Evolutionary conservation across 2,329 filamentous ascomycete genomes (phyloP).

Genomic region (Fusarium sp.): DNA sequence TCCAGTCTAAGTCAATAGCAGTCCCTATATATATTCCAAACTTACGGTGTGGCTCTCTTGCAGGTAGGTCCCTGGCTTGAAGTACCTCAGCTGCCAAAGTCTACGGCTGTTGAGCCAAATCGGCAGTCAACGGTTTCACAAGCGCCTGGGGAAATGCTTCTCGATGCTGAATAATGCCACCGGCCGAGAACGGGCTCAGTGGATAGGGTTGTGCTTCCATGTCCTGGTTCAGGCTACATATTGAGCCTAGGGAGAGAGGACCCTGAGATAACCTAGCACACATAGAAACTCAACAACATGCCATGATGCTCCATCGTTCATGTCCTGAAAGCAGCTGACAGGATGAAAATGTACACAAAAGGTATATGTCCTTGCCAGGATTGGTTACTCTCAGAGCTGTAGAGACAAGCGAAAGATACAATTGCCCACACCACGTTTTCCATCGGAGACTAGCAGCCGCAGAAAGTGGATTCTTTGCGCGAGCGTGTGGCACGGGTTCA

Average conservation of each 20-base stretch:
- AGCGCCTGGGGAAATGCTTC: constrained; percentile 17
- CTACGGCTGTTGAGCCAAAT: constrained; percentile 13
- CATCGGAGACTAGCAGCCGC: constrained; percentile 21
- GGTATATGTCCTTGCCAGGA: constrained; percentile 6
- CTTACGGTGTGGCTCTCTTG: constrained; percentile 25
- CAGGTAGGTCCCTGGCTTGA: constrained; percentile 9
- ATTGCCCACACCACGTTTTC: constrained; percentile 23
- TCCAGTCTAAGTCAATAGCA: constrained; percentile 13
- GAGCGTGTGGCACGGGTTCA: constrained; percentile 35
- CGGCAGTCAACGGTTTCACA: not conserved
- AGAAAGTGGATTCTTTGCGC: constrained; percentile 31
- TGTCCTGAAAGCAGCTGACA: constrained; percentile 19
- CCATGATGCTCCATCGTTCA: constrained; percentile 31
- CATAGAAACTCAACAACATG: constrained; percentile 32
- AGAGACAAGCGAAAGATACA: constrained; percentile 3
- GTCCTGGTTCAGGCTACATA: constrained; percentile 11
- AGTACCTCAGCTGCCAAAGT: constrained; percentile 11
- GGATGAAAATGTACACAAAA: constrained; percentile 14
- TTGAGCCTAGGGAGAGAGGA: constrained; percentile 11
- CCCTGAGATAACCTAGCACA: constrained; percentile 16
- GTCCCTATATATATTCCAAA: constrained; percentile 8
- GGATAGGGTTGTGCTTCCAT: not conserved
- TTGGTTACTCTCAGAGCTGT: constrained; percentile 9
- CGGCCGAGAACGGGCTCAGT: constrained; percentile 15
- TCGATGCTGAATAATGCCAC: constrained; percentile 17